Percentiles rank a stretch among this genome's conserved stretches.
These are phyloP conservation scores for Pythium brassicae DNA, from an alignment of 352 stramenopile species.

Conservation along the genomic window DNA sequence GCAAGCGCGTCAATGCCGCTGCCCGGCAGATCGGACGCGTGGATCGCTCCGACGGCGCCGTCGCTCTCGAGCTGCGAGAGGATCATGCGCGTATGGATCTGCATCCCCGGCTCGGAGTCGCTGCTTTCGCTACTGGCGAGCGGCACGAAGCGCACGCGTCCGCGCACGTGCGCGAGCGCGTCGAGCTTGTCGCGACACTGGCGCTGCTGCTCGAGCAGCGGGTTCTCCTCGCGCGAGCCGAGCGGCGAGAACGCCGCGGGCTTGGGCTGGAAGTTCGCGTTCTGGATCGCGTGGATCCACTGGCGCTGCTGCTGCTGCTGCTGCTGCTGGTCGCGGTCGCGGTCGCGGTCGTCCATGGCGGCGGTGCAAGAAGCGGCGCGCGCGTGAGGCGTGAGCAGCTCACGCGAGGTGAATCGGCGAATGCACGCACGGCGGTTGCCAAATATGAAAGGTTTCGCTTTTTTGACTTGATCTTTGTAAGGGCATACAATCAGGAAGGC, in stretches of 20 bases:
- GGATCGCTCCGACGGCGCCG: too few species aligned
- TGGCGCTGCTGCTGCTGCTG: not conserved
- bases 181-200: constrained; percentile 61
- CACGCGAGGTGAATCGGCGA: too few species aligned
- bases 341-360: not conserved
- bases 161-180: constrained; percentile 43
- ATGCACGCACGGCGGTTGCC: too few species aligned
- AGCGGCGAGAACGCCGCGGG: constrained; percentile 68
- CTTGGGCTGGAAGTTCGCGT: constrained; percentile 53
- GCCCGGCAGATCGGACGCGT: not conserved
- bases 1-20: constrained; percentile 46
- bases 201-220: constrained; percentile 45
- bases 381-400: too few species aligned
- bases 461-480: too few species aligned
- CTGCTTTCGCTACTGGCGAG: not conserved
- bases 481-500: too few species aligned
- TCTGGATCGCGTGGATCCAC: constrained; percentile 47
- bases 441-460: too few species aligned
- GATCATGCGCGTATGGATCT: constrained; percentile 55
- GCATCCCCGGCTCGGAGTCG: constrained; percentile 33
- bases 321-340: not conserved
- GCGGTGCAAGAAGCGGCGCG: not conserved
- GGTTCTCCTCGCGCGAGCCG: constrained; percentile 42
- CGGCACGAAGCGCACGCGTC: constrained; percentile 38
- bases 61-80: constrained; percentile 34